Percentiles rank a stretch among this genome's conserved stretches.
These are phyloP conservation scores for Pulicaria dysenterica DNA, from an alignment of 129 eudicot genomes.

Conservation along the genomic window DNA sequence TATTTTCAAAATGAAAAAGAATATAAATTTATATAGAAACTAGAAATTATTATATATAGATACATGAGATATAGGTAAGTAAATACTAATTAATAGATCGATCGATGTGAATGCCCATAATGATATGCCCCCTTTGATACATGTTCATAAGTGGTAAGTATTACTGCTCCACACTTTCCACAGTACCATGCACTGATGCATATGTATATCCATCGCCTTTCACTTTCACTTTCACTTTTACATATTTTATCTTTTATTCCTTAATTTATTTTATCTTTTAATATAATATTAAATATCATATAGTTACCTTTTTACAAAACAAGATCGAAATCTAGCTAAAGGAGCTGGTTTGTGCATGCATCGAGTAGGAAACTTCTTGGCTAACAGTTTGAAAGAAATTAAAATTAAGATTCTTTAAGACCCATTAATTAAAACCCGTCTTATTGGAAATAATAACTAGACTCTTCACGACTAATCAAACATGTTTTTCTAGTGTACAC, in stretches of 20 bases:
- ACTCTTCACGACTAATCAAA: too few species aligned
- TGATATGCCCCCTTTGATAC: slow-evolving; percentile 30
- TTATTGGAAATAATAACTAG: too few species aligned
- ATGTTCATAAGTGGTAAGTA: slow-evolving; percentile 34
- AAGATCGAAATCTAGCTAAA: neutral
- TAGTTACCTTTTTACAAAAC: neutral
- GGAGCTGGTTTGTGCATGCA: neutral
- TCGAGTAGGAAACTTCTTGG: neutral
- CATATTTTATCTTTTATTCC: slow-evolving; percentile 15
- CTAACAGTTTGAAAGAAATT: too few species aligned
- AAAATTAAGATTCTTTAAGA: too few species aligned
- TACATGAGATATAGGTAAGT: too few species aligned
- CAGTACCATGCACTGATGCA: slow-evolving; percentile 30
- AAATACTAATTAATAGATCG: slow-evolving; percentile 6
- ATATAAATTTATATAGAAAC: neutral
- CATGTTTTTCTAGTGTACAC: too few species aligned
- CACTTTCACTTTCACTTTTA: slow-evolving; percentile 39
- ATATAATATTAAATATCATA: neutral
- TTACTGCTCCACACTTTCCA: slow-evolving; percentile 30
- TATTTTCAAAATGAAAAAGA: neutral
- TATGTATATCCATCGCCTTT: slow-evolving; percentile 17
- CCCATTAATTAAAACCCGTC: too few species aligned
- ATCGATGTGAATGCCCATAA: slow-evolving; percentile 36
- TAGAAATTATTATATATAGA: neutral
- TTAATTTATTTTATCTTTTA: neutral